Base-by-base conservation (phyloP, 192 early-diverging fungal genomes). In the Coemansia sp. region DNA sequence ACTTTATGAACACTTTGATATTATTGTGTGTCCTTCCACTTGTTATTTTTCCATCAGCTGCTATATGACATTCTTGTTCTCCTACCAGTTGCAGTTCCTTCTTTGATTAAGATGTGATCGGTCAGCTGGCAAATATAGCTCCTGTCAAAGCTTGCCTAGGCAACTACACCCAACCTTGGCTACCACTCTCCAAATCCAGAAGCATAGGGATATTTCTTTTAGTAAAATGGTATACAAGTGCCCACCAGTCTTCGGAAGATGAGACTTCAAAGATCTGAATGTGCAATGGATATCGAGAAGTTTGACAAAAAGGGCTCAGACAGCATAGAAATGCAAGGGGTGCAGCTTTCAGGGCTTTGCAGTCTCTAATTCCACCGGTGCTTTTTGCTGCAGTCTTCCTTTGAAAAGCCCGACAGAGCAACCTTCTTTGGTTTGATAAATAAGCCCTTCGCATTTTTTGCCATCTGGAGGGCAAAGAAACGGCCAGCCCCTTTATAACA, bases 351-450 rank as follows among this genome's bases (percentile, higher is more conserved):
- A 1, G 33, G 33, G 10, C 33, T 36, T 36, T 36, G 33, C 10
- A 36, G 33, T 11, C 33, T 36, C 8, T 6, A 36, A 36, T 36
- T 11, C 5, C 6, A 11, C 33, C 33, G 33, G 10, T 36, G 5
- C 33, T 36, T 29, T 24, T 24, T 54, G 52, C 52, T 7, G 52
- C 4, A 20, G 19, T 54, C 20, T 10, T 54, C 27, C 19, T 54
- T 54, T 54, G 52, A 54, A 54, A 54, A 19, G 19, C 21, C 19
- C 21, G 52, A 24, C 52, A 19, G 19, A 23, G 23, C 52, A 36
- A 36, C 33, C 52, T 24, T 24, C 25, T 57, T 57, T 19, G n/a
- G 6, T 58, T 58, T 61, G 59, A 61, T 61, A 61, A 61, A 61
- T 61, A 24, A 54, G 21, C 52, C 19, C 10, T 36, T 36, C 33